Percentiles rank a stretch among this genome's conserved stretches.
Conservation (phyloP, 176 grass and related monocot species). For the Raddia guianensis region DNA sequence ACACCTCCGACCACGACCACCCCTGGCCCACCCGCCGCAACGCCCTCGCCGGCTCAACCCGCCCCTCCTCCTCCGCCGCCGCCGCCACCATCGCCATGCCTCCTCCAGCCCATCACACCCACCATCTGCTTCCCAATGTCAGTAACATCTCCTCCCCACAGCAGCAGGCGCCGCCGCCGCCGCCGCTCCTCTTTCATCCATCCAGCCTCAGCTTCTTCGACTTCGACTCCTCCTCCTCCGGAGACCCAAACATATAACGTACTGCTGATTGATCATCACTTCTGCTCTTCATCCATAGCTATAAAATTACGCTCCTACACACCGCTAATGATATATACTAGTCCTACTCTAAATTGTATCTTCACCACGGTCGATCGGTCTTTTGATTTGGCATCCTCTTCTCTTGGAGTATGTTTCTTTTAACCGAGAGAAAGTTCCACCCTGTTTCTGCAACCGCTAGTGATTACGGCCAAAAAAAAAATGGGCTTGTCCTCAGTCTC, state of each 20-base stretch:
- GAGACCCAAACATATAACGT: constrained; percentile 16
- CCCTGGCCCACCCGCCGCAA: constrained; percentile 95
- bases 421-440: neutral
- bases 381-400: neutral
- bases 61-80: constrained; percentile 12
- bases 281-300: neutral
- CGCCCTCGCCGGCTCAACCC: constrained; percentile 78
- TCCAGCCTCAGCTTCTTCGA: constrained; percentile 62
- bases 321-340: too few relatives aligned
- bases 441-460: neutral
- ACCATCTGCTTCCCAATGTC: too few relatives aligned
- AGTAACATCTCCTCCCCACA: too few relatives aligned
- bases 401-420: neutral
- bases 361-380: too few relatives aligned
- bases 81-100: neutral
- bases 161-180: too few relatives aligned
- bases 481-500: too few relatives aligned
- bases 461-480: neutral
- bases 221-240: constrained; percentile 26
- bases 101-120: too few relatives aligned
- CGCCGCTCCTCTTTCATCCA: constrained; percentile 43
- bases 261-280: neutral
- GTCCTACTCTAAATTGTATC: too few relatives aligned
- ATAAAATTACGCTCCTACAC: too few relatives aligned
- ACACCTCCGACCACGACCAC: constrained; percentile 98